Evolutionary conservation across 805 yeast species (phyloP).

Genomic region (Saccharomycopsis capsularis): DNA sequence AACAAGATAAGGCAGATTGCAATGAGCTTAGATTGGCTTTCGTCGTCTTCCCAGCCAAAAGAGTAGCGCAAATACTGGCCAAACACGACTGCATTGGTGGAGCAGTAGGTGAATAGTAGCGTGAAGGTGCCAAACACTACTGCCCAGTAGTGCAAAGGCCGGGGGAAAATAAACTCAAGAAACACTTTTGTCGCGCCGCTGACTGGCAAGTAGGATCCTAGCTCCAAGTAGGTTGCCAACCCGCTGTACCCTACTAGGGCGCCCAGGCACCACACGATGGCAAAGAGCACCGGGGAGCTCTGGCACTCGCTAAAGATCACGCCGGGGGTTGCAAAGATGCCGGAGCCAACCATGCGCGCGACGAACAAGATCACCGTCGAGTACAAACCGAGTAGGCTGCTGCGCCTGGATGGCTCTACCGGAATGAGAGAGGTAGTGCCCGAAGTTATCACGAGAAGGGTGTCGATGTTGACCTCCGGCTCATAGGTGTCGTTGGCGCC

Average conservation of each 20-base stretch:
- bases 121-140: slow-evolving; percentile 45
- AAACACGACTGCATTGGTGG: slow-evolving; percentile 51
- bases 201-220: slow-evolving; percentile 63
- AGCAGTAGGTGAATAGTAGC: slow-evolving; percentile 45
- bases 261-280: slow-evolving; percentile 55
- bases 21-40: slow-evolving; percentile 29
- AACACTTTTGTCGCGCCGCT: slow-evolving; percentile 73
- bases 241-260: slow-evolving; percentile 61
- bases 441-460: not conserved
- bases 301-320: slow-evolving; percentile 61
- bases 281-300: slow-evolving; percentile 53
- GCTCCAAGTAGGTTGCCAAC: slow-evolving; percentile 54
- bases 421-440: slow-evolving; percentile 14
- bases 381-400: slow-evolving; percentile 62
- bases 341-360: slow-evolving; percentile 68
- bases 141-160: slow-evolving; percentile 48
- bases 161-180: slow-evolving; percentile 56
- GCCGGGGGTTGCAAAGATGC: slow-evolving; percentile 67
- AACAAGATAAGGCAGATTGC: slow-evolving; percentile 34
- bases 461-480: slow-evolving; percentile 15
- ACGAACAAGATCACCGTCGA: slow-evolving; percentile 59
- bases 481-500: slow-evolving; percentile 11
- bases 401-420: slow-evolving; percentile 52
- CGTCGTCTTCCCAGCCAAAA: slow-evolving; percentile 32
- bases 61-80: slow-evolving; percentile 51